Evolutionary conservation across 352 stramenopile genomes (phyloP), one percentile per base, ranked within the genome.

Genomic region (Globisporangium mamillatum): DNA sequence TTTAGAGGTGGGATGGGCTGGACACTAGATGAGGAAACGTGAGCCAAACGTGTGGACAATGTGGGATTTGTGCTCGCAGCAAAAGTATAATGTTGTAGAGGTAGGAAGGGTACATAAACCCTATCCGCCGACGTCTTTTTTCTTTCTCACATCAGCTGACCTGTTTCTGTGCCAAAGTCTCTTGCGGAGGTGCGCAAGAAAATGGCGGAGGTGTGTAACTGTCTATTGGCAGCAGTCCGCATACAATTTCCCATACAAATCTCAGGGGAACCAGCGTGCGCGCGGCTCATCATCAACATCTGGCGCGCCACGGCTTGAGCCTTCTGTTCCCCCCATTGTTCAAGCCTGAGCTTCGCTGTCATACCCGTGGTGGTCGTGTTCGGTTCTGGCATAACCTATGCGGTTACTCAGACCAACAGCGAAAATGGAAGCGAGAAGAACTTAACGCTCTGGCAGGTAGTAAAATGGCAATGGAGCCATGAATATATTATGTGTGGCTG

Each of bases 191-290:
- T 24, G 20, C 18, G 53, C 14, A 36, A 6, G 22, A 52, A 52
- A 20, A 52, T 18, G 44, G 18, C 6, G 41, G 18, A 22, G 44
- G 44, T 2, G 18, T 12, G 44, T 50, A n/a, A 50, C 16, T 50
- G 5, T n/a, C 53, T n/a, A 34, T 20, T 22, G 14, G 29, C 24
- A 58, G 3, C 27, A 12, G 1, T 32, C 4, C 29, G 29, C 55
- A 46, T 61, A 60, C 55, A 60, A 60, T 44, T 8, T 27, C 8
- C 55, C 18, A 60, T 60, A 61, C 55, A 61, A 61, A 57, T 52
- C 44, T 6, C 44, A 52, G 44, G 18, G 44, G 44, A 52, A 52
- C 44, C 20, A 9, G 44, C 12, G 22, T 24, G 18, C 44, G 18
- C 16, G 12, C 16, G 24, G 12, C 52, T 57, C 52, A 57, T 29